Conservation (phyloP, 148 eudicot species). For the Silene uniflora region DNA sequence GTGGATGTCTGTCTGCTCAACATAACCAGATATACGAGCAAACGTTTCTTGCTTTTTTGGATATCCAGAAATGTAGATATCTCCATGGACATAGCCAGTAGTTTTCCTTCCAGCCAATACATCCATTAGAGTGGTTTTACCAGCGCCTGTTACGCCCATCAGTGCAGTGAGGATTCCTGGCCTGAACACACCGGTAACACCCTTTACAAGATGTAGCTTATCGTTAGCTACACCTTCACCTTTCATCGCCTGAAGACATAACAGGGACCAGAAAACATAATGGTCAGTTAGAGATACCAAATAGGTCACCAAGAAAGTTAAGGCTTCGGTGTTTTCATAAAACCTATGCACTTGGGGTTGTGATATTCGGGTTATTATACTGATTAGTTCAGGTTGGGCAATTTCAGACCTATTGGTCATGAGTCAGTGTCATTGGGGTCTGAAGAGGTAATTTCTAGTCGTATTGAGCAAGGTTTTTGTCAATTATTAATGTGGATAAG, state of each 20-base stretch:
- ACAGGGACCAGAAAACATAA: neutral
- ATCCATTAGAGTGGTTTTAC: slow-evolving; percentile 36
- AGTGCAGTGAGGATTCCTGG: slow-evolving; percentile 34
- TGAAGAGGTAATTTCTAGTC: too few relatives aligned
- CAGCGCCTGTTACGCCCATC: slow-evolving; percentile 39
- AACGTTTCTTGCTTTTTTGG: slow-evolving; percentile 28
- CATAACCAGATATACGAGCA: slow-evolving; percentile 37
- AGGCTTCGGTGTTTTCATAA: too few relatives aligned
- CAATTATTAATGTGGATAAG: too few relatives aligned
- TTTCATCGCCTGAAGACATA: slow-evolving; percentile 52
- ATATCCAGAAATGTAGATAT: slow-evolving; percentile 27
- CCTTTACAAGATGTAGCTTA: slow-evolving; percentile 51
- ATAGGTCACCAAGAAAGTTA: too few relatives aligned
- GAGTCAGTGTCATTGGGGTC: too few relatives aligned
- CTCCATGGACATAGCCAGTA: slow-evolving; percentile 30
- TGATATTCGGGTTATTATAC: too few relatives aligned
- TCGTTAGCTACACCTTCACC: slow-evolving; percentile 43
- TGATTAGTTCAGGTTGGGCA: too few relatives aligned
- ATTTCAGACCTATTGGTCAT: too few relatives aligned
- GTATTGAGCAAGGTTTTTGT: too few relatives aligned
- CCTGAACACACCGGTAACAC: slow-evolving; percentile 31
- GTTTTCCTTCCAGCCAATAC: slow-evolving; percentile 37
- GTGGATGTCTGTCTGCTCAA: slow-evolving; percentile 33
- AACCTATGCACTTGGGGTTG: too few relatives aligned
- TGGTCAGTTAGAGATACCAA: too few relatives aligned